phyloP scores from a whole-genome alignment of 2,329 filamentous ascomycete genomes.

The Dactylellina parvicollis region DNA sequence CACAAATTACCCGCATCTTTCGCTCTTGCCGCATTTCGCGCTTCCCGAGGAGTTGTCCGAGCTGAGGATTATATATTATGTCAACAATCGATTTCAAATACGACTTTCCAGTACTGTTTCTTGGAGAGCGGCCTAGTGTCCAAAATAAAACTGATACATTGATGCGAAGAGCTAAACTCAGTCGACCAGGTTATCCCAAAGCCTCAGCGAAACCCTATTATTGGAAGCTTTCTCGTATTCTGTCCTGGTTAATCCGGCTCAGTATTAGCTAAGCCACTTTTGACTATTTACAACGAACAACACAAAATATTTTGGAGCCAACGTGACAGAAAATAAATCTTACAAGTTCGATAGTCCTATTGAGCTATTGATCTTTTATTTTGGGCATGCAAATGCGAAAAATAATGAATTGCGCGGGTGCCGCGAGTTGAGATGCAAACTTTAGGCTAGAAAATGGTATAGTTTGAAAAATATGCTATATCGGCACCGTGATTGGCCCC shows the following conservation, averaged over 20 bases:
- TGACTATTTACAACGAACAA: slow-evolving; percentile 51
- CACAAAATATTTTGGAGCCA: slow-evolving; percentile 25
- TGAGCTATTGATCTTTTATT: slow-evolving; percentile 18
- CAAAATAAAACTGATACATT: slow-evolving; percentile 34
- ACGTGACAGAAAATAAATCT: slow-evolving; percentile 6
- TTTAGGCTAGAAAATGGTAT: slow-evolving; percentile 44
- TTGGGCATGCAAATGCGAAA: slow-evolving; percentile 2
- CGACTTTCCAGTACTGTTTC: background rate
- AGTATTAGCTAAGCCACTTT: slow-evolving; percentile 52
- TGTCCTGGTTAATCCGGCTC: slow-evolving; percentile 22
- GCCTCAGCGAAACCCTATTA: slow-evolving; percentile 48
- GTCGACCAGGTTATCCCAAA: slow-evolving; percentile 22
- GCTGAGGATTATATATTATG: background rate
- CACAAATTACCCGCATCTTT: background rate
- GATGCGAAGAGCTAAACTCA: slow-evolving; percentile 21
- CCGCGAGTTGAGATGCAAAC: slow-evolving; percentile 41
- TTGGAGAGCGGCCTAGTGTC: slow-evolving; percentile 1
- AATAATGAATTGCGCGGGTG: slow-evolving; percentile 16
- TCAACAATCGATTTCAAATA: slow-evolving; percentile 13
- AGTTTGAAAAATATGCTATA: background rate
- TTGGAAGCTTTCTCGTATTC: slow-evolving; percentile 52
- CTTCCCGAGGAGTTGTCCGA: background rate
- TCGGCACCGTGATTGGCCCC: slow-evolving; percentile 22
- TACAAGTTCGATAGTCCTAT: slow-evolving; percentile 16
- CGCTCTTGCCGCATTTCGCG: slow-evolving; percentile 34